phyloP scores from a whole-genome alignment of 768 basidiomycete genomes.

The Amylocystis lapponica region DNA sequence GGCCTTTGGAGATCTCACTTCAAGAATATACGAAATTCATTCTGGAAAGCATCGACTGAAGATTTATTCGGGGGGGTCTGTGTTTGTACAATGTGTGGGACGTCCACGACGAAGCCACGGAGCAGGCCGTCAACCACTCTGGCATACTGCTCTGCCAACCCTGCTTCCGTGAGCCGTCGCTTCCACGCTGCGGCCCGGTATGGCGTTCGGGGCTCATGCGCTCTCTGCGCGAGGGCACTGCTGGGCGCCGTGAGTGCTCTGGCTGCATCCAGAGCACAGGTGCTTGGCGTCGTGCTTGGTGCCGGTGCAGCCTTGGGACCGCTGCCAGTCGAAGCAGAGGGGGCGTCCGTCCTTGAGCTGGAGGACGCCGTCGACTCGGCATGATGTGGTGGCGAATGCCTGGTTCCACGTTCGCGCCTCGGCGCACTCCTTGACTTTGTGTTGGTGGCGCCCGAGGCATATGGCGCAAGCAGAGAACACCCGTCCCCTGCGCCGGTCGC shows the following conservation, averaged over 20 bases:
- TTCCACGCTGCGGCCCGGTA: neutral
- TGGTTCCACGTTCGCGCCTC: neutral
- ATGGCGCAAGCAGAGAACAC: too few species aligned
- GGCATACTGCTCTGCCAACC: neutral
- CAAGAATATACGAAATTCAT: neutral
- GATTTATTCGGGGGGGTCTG: neutral
- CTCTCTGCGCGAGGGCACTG: neutral
- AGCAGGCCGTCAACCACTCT: neutral
- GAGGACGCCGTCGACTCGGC: neutral
- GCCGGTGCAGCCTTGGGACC: neutral
- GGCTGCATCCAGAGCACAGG: conserved; percentile 1
- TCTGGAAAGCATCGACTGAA: neutral
- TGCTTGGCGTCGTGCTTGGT: neutral
- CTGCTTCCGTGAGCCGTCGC: neutral
- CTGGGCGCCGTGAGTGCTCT: neutral
- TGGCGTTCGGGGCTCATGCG: neutral
- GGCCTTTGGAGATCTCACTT: neutral
- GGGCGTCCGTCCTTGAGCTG: neutral
- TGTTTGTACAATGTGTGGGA: neutral
- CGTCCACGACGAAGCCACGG: neutral
- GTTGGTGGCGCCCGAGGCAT: too few species aligned
- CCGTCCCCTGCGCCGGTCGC: neutral
- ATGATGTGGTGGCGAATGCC: neutral
- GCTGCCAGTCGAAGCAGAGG: neutral
- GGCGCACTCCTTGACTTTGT: too few species aligned